phyloP scores from a whole-genome alignment of 352 stramenopile species.

The Pythium sp. region DNA sequence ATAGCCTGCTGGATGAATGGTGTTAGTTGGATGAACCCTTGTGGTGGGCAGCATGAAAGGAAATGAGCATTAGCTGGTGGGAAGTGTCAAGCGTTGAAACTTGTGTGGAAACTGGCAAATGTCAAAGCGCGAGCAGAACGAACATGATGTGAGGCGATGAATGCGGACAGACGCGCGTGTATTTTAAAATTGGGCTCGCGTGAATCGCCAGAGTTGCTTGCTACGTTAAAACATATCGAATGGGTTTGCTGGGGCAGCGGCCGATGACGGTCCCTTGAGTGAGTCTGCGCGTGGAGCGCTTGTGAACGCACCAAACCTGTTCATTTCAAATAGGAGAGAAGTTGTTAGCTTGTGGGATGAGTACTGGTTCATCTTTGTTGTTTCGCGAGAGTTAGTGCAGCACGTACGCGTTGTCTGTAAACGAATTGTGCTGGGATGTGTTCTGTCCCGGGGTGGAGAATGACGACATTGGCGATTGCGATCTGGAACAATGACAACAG shows the following conservation, averaged over 20 bases:
- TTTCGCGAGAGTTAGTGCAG: not conserved
- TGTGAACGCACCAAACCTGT: conserved; percentile 35
- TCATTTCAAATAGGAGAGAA: not conserved
- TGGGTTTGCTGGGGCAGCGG: conserved; percentile 48
- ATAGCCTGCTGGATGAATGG: not conserved
- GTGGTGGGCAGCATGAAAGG: not conserved
- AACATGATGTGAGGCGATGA: not conserved
- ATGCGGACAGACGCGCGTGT: not conserved
- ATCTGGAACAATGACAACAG: conserved; percentile 5
- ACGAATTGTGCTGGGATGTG: conserved; percentile 30
- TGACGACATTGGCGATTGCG: conserved; percentile 30
- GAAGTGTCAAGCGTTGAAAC: not conserved
- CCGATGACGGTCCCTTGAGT: conserved; percentile 18
- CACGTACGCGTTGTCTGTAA: conserved; percentile 46
- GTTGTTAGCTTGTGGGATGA: not conserved
- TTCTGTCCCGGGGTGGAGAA: conserved; percentile 33
- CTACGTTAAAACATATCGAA: conserved; percentile 82
- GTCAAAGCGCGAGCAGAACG: not conserved
- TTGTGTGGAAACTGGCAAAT: not conserved
- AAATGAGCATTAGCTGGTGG: not conserved
- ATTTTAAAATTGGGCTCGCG: conserved; percentile 3
- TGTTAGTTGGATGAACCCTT: not conserved
- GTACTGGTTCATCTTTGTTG: not conserved
- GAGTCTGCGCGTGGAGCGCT: conserved; percentile 34
- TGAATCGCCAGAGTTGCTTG: not conserved